Base-by-base conservation (phyloP, 2,329 filamentous ascomycete genomes). In the Verticillium tricorpus region DNA sequence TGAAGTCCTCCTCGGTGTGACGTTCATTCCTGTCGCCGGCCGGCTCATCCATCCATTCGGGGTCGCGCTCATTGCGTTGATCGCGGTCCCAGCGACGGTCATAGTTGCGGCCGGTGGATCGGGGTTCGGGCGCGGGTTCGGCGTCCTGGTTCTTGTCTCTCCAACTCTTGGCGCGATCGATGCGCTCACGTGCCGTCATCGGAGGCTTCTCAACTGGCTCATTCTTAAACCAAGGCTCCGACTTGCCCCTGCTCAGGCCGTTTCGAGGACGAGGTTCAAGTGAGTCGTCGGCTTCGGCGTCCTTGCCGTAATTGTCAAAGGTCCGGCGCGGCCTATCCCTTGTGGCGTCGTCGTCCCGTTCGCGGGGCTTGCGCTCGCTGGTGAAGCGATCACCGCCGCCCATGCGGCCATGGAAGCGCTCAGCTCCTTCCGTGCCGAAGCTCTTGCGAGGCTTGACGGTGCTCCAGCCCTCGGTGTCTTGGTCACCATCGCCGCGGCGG, bases 1-100 rank as follows among this genome's bases (percentile, higher is more conserved):
- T 89, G 74, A 97, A 96, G 67, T 97, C 93, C 71, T 96, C 93
- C 69, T 92, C 89, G 1, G 93, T 97, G 69, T 92, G 90, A 5
- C 83, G 85, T 69, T 89, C 86, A 39, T 84, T 79, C 69, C 89
- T 86, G 59, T 91, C 89, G 62, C 89, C 88, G 25, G 82, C 82
- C 17, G 87, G 86, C 62, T 89, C 84, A 71, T 96, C 92, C 74
- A 97, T 82, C 94, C 93, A 97, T 75, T 97, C 93, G 5, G 94
- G 93, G 58, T 96, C 92, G 66, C 91, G 88, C 71, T 96, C 92
- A 66, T 84, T 77, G 62, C 85, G 83, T 37, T 82, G 82, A 31
- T 87, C 80, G 62, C 83, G 78, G 63, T 86, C 84, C 81, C 85
- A 86, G 62, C 82, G 78, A 66, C 80, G 75, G 31, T 83, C 81